Conservation (phyloP, 78 protist species). For the Emiliania huxleyi region DNA sequence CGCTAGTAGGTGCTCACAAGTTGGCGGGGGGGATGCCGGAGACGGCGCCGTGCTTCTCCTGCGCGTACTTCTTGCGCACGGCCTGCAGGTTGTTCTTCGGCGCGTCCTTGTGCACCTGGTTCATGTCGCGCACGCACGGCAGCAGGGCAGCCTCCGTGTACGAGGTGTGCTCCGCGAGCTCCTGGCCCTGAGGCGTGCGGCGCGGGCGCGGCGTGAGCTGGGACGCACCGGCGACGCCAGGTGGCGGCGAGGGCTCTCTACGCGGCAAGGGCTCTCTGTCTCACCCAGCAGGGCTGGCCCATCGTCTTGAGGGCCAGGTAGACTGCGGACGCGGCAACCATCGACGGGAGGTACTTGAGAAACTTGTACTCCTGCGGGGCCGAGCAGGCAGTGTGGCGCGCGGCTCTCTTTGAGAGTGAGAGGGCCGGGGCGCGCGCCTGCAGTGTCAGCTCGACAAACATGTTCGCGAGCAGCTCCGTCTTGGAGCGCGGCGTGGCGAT, state of each 20-base stretch:
- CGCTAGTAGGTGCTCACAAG: no score
- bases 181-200: background rate
- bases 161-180: conserved; percentile 22
- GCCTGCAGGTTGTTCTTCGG: background rate
- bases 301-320: conserved; percentile 75
- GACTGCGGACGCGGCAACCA: conserved; percentile 83
- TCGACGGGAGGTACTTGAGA: conserved; percentile 79
- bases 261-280: no score
- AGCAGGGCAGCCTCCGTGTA: conserved; percentile 23
- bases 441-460: conserved; percentile 82
- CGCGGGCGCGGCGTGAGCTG: no score
- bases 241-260: no score
- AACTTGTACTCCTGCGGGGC: conserved; percentile 72
- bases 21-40: background rate
- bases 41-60: conserved; percentile 18
- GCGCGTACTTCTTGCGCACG: conserved; percentile 47
- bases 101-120: background rate
- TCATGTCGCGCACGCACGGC: background rate
- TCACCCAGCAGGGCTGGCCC: conserved; percentile 16
- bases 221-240: no score
- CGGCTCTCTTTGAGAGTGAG: no score
- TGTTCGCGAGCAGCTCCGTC: conserved; percentile 61
- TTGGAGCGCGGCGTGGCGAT: conserved; percentile 60
- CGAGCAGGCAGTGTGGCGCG: no score
- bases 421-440: no score